phyloP scores from a whole-genome alignment of 2,329 filamentous ascomycete genomes.

The Fusarium multiceps region DNA sequence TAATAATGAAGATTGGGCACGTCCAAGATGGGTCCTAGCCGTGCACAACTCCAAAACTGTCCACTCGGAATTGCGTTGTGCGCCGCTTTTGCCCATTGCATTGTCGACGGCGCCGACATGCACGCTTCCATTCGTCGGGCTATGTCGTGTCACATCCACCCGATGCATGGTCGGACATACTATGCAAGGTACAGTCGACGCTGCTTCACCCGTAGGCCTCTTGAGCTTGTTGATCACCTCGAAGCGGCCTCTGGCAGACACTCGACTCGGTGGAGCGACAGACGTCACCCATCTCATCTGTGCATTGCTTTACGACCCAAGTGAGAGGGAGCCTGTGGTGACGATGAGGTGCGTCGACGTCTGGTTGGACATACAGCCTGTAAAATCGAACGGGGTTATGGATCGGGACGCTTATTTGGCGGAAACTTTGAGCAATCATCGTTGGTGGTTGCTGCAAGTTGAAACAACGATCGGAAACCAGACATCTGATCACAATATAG shows the following conservation, averaged over 20 bases:
- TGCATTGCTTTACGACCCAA: constrained; percentile 18
- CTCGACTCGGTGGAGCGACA: constrained; percentile 35
- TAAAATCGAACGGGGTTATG: constrained; percentile 11
- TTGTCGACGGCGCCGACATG: constrained; percentile 40
- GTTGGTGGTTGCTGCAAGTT: constrained; percentile 16
- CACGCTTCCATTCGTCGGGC: constrained; percentile 48
- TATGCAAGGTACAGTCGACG: constrained; percentile 46
- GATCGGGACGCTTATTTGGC: constrained; percentile 28
- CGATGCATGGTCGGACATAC: constrained; percentile 38
- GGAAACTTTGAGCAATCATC: constrained; percentile 23
- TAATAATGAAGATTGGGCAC: constrained; percentile 30
- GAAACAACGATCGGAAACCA: constrained; percentile 34
- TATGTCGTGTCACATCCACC: constrained; percentile 47
- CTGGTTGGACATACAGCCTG: constrained; percentile 32
- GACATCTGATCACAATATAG: constrained; percentile 21
- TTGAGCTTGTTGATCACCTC: constrained; percentile 32
- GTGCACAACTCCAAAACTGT: constrained; percentile 43
- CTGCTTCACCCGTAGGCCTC: constrained; percentile 28
- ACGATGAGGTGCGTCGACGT: constrained; percentile 25
- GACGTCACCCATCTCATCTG: constrained; percentile 41
- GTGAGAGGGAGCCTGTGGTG: constrained; percentile 36
- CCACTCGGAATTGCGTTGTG: constrained; percentile 45
- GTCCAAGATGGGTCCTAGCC: constrained; percentile 28
- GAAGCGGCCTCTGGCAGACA: constrained; percentile 30
- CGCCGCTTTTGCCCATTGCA: constrained; percentile 26